Percentiles rank a stretch among this genome's conserved stretches.
These are phyloP conservation scores for Oryza meyeriana DNA, from an alignment of 176 grass and related monocot genomes.

Conservation along the genomic window DNA sequence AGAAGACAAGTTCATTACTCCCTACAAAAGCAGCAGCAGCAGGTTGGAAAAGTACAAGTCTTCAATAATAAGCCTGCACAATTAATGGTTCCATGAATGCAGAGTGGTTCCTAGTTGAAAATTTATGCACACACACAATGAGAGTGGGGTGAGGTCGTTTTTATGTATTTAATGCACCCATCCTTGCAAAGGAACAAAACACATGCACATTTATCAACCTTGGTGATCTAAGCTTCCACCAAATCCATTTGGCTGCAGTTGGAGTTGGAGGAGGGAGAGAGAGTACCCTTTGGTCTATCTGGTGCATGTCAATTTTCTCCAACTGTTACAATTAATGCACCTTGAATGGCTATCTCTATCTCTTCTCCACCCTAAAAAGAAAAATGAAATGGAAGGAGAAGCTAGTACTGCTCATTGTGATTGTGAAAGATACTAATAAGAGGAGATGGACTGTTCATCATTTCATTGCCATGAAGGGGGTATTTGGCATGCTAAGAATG, in stretches of 20 bases:
- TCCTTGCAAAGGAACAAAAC: conserved; percentile 31
- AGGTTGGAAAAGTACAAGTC: conserved; percentile 25
- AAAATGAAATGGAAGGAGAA: background rate
- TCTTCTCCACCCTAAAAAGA: background rate
- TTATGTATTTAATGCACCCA: background rate
- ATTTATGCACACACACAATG: background rate
- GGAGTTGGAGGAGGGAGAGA: background rate
- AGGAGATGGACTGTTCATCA: background rate
- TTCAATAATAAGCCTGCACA: conserved; percentile 36
- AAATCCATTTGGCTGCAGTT: background rate
- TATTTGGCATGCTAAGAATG: background rate
- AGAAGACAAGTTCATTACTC: background rate
- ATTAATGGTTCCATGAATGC: conserved; percentile 48
- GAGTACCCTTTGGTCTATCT: too few species aligned
- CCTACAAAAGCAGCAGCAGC: background rate
- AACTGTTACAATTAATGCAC: conserved; percentile 40
- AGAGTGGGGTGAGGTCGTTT: background rate
- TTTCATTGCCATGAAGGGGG: background rate
- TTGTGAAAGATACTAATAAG: background rate
- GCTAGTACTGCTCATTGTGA: background rate
- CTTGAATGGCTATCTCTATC: conserved; percentile 32
- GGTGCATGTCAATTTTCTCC: conserved; percentile 17
- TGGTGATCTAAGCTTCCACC: conserved; percentile 6
- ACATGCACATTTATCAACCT: conserved; percentile 29
- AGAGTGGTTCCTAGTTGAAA: conserved; percentile 40